phyloP scores from a whole-genome alignment of 2,329 filamentous ascomycete species.

The Arthrobotrys megalospora region DNA sequence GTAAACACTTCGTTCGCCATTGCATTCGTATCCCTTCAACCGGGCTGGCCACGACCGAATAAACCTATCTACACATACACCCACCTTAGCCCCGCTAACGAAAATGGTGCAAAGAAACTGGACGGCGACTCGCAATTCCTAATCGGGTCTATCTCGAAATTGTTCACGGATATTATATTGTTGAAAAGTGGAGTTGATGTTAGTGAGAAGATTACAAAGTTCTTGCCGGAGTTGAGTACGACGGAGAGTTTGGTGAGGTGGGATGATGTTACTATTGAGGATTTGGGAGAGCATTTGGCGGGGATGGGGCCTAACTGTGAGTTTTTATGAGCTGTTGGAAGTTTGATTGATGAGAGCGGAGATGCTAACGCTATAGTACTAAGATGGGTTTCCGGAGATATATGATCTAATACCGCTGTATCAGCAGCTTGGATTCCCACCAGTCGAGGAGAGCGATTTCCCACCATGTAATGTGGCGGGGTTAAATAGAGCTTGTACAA shows the following conservation, averaged over 20 bases:
- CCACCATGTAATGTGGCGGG: conserved; percentile 67
- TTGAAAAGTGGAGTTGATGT: conserved; percentile 67
- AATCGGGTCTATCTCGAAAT: conserved; percentile 68
- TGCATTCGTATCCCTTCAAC: conserved; percentile 65
- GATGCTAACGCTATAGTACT: not conserved
- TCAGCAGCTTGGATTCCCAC: conserved; percentile 67
- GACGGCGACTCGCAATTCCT: conserved; percentile 68
- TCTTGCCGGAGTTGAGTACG: conserved; percentile 66
- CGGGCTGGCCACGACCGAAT: conserved; percentile 61
- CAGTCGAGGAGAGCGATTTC: conserved; percentile 66
- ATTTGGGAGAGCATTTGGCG: conserved; percentile 67
- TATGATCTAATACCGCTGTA: conserved; percentile 63
- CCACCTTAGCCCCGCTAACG: conserved; percentile 66
- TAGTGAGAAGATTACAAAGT: conserved; percentile 66
- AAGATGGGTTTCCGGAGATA: conserved; percentile 45
- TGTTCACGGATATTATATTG: conserved; percentile 67
- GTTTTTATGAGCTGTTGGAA: conserved; percentile 18
- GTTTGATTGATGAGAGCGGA: not conserved
- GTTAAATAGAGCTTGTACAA: conserved; percentile 66
- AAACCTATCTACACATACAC: conserved; percentile 68
- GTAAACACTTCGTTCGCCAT: conserved; percentile 66
- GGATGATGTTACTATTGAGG: conserved; percentile 67
- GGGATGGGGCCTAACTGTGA: conserved; percentile 67
- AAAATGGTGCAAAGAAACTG: conserved; percentile 66
- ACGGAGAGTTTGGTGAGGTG: conserved; percentile 65